These are phyloP conservation scores for Eimeria necatrix DNA, from an alignment of 169 alveolate genomes.

Conservation along the genomic window DNA sequence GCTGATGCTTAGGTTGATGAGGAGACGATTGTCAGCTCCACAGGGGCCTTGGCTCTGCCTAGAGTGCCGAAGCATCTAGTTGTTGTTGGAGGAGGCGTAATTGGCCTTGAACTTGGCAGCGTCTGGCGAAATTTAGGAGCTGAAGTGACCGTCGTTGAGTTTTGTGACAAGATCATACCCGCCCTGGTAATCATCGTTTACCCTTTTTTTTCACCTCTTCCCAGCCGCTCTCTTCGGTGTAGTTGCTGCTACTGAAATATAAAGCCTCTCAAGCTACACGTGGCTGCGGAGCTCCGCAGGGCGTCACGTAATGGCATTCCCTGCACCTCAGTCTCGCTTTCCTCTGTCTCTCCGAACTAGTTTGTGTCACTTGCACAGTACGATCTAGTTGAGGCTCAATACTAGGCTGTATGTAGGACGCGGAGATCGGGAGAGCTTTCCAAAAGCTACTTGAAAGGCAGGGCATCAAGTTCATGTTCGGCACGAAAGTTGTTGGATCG, in stretches of 20 bases:
- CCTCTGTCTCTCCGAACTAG: too few species aligned
- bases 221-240: neutral
- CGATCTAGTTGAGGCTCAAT: too few species aligned
- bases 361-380: too few species aligned
- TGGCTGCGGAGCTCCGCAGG: too few species aligned
- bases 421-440: conserved; percentile 91
- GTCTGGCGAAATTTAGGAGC: conserved; percentile 97
- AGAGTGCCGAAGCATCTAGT: conserved; percentile 94
- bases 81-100: conserved; percentile 99
- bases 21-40: conserved; percentile 87
- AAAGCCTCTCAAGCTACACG: neutral
- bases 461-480: conserved; percentile 86
- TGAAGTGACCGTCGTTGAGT: conserved; percentile 92
- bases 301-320: too few species aligned
- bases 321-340: too few species aligned
- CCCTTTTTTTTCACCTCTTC: neutral
- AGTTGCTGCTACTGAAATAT: neutral
- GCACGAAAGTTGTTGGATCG: conserved; percentile 86
- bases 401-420: conserved; percentile 74
- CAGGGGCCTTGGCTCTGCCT: conserved; percentile 81
- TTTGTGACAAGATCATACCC: conserved; percentile 83
- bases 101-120: conserved; percentile 98
- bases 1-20: conserved; percentile 88
- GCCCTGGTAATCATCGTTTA: conserved; percentile 54
- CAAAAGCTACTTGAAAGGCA: conserved; percentile 89